Percentiles rank a stretch among this genome's conserved stretches.
Evolutionary conservation across 2,329 filamentous ascomycete genomes (phyloP).

Genomic region (Knufia petricola): DNA sequence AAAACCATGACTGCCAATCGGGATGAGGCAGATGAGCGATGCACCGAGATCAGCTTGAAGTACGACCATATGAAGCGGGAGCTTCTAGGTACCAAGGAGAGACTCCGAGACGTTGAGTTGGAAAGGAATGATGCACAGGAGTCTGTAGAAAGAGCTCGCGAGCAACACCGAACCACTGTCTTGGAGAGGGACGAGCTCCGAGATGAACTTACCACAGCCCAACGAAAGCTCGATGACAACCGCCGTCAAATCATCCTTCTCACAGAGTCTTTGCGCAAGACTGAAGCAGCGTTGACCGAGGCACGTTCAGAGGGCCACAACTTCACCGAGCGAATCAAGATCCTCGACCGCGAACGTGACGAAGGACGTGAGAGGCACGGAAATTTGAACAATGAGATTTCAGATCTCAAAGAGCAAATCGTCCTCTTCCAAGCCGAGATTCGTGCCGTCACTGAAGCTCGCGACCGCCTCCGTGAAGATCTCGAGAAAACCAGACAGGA

Average conservation of each 20-base stretch:
- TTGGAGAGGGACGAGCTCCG: constrained; percentile 23
- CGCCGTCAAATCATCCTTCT: constrained; percentile 20
- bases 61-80: constrained; percentile 24
- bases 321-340: constrained; percentile 22
- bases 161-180: constrained; percentile 23
- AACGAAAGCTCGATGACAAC: constrained; percentile 20
- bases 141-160: constrained; percentile 21
- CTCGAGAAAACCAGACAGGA: constrained; percentile 21
- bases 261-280: constrained; percentile 18
- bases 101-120: constrained; percentile 21
- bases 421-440: constrained; percentile 22
- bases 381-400: constrained; percentile 20
- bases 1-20: constrained; percentile 20
- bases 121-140: constrained; percentile 21
- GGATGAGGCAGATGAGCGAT: constrained; percentile 22
- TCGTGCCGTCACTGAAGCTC: constrained; percentile 17
- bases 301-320: constrained; percentile 19
- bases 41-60: constrained; percentile 20
- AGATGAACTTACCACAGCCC: constrained; percentile 24
- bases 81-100: constrained; percentile 21
- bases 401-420: constrained; percentile 23
- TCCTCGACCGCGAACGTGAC: constrained; percentile 24
- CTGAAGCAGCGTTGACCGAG: not conserved
- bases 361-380: constrained; percentile 22
- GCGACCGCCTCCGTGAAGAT: constrained; percentile 22